Conservation (phyloP, 2,329 filamentous ascomycete genomes). For the Talaromyces pinophilus region DNA sequence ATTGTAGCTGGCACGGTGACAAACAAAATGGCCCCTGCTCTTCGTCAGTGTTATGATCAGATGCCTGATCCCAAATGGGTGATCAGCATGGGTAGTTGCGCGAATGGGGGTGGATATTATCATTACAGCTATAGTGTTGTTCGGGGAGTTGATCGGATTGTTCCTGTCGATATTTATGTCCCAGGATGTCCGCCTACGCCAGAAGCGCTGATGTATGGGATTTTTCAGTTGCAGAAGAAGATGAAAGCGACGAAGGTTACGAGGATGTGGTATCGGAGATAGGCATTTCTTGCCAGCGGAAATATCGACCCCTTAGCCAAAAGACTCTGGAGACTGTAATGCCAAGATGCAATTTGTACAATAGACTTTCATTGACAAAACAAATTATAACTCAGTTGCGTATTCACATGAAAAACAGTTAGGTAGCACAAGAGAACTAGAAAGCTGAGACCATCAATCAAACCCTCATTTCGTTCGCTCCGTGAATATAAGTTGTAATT, state of each 20-base stretch:
- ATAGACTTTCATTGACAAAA: not conserved
- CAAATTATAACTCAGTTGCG: not conserved
- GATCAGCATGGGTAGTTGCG: conserved; percentile 79
- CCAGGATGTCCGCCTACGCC: conserved; percentile 65
- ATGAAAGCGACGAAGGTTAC: conserved; percentile 58
- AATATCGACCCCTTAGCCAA: not conserved
- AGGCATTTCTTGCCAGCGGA: conserved; percentile 18
- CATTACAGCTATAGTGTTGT: conserved; percentile 81
- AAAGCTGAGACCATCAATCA: not conserved
- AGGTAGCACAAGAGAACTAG: not conserved
- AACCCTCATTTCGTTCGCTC: not conserved
- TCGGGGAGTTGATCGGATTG: conserved; percentile 72
- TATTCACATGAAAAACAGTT: not conserved
- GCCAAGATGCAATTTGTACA: not conserved
- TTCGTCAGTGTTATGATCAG: conserved; percentile 91
- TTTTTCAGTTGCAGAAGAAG: conserved; percentile 77
- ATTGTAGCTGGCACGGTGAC: conserved; percentile 90
- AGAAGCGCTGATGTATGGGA: conserved; percentile 59
- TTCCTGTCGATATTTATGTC: conserved; percentile 78
- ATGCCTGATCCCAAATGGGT: conserved; percentile 93
- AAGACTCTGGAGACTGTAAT: not conserved
- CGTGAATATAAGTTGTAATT: conserved; percentile 19
- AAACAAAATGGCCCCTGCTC: conserved; percentile 93
- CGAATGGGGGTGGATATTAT: conserved; percentile 83
- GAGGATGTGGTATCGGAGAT: conserved; percentile 59